Evolutionary conservation across 2,329 filamentous ascomycete species (phyloP), one percentile per base, ranked within the genome.

Genomic region (Colletotrichum spinosum): DNA sequence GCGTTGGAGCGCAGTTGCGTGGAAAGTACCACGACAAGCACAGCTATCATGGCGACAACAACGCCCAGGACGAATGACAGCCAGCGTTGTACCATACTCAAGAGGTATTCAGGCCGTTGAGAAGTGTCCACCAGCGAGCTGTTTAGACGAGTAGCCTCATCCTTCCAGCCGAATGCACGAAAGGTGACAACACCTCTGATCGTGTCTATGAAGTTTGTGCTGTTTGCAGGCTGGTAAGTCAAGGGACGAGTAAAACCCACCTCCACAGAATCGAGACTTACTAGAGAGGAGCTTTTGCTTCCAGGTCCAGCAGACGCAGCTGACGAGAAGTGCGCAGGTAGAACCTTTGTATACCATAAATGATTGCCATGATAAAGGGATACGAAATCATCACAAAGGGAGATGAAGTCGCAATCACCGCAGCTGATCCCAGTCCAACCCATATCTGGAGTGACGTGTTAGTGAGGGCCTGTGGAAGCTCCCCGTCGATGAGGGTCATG

Each of bases 321-420:
- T 90, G 88, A 0, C 87, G 77, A 0, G 86, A 89, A 0, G 87
- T 90, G 0, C 84, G 79, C 2, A 90, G 78, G 68, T 90, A 90
- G 54, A 87, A 80, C 53, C 79, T 83, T 67, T 89, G 87, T 0
- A 61, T 54, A 25, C 7, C 12, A 25, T 55, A 61, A n/a, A 61
- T 7, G 9, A 55, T 4, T 7, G 12, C 17, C 4, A 48, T 4
- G 10, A 61, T 37, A 12, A 55, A n/a, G n/a, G 58, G 58, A 12
- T 61, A 61, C 0, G 78, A 76, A 25, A 84, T 77, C 0, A 80
- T 79, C 0, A 86, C 75, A 55, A 81, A 86, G 65, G 70, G 81
- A 68, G 67, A 81, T 66, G 69, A 71, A 0, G 72, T 71, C 0
- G 79, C 80, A 38, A 88, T 81, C 1, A 88, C 75, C 6, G 76